Evolutionary conservation across 2,329 filamentous ascomycete species (phyloP).

Genomic region (Boeremia lycopersici): DNA sequence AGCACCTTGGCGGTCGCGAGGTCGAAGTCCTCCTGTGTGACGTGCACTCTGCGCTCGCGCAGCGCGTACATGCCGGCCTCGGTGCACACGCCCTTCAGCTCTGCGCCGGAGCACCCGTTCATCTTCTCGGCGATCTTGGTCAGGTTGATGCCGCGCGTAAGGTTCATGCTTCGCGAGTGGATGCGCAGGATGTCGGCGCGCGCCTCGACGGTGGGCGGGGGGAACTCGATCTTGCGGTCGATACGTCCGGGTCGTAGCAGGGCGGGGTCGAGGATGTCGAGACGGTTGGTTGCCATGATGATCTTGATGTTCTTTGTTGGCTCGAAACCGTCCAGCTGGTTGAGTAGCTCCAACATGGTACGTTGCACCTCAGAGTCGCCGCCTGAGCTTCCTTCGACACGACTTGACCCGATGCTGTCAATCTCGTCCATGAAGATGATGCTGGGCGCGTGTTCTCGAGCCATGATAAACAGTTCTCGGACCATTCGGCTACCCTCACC

Average conservation of each 20-base stretch:
- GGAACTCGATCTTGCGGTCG: constrained; percentile 98
- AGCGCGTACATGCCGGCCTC: constrained; percentile 98
- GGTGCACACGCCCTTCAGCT: constrained; percentile 98
- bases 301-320: constrained; percentile 99
- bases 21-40: constrained; percentile 99
- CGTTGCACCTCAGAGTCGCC: constrained; percentile 98
- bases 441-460: constrained; percentile 92
- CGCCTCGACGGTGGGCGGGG: constrained; percentile 93
- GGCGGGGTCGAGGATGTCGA: constrained; percentile 96
- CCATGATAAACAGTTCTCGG: constrained; percentile 98
- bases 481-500: constrained; percentile 98
- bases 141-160: constrained; percentile 95
- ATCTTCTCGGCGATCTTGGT: constrained; percentile 99
- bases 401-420: constrained; percentile 95
- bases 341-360: constrained; percentile 97
- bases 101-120: constrained; percentile 97
- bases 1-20: constrained; percentile 98
- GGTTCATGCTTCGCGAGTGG: constrained; percentile 97
- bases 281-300: constrained; percentile 98
- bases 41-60: constrained; percentile 92
- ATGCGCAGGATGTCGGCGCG: constrained; percentile 97
- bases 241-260: constrained; percentile 95
- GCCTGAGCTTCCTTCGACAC: constrained; percentile 92
- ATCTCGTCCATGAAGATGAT: constrained; percentile 99
- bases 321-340: constrained; percentile 98